These are phyloP conservation scores for Amaranthus palmeri DNA, from an alignment of 148 eudicot species.

Conservation along the genomic window DNA sequence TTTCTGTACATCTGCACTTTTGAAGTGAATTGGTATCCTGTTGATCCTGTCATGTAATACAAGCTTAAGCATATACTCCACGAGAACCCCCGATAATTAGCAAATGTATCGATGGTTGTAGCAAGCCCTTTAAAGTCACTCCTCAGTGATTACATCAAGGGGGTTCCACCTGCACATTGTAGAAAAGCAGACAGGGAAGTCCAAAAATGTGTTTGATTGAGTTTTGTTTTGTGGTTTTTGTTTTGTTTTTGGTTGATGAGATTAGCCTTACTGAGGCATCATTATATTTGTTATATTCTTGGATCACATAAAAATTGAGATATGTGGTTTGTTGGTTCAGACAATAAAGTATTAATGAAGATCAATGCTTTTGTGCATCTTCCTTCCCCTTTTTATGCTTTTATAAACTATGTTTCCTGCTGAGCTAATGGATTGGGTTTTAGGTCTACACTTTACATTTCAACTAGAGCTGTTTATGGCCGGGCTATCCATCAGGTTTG, in stretches of 20 bases:
- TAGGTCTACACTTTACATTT: no score
- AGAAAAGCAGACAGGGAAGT: not conserved
- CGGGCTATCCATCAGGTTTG: no score
- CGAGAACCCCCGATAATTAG: not conserved
- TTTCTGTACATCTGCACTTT: conserved; percentile 14
- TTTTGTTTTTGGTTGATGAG: not conserved
- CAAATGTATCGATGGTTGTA: not conserved
- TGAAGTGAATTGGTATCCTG: conserved; percentile 3
- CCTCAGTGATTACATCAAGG: not conserved
- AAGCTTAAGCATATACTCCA: not conserved
- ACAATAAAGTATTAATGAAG: conserved; percentile 9
- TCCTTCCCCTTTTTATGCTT: no score
- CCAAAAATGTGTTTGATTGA: conserved; percentile 9
- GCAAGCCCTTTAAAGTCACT: not conserved
- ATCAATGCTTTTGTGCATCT: not conserved
- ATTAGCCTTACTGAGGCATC: conserved; percentile 20
- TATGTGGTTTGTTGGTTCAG: not conserved
- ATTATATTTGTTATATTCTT: conserved; percentile 20
- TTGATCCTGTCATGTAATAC: conserved; percentile 6
- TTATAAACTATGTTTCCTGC: no score
- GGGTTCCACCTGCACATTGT: conserved; percentile 1
- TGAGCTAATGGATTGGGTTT: no score
- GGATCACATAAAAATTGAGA: conserved; percentile 13
- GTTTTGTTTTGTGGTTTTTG: not conserved
- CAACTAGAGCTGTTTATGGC: no score